A percentile compares a stretch with the other conserved stretches of the same genome.
Conservation (phyloP, 352 stramenopile species). For the Globisporangium paroecandrum region DNA sequence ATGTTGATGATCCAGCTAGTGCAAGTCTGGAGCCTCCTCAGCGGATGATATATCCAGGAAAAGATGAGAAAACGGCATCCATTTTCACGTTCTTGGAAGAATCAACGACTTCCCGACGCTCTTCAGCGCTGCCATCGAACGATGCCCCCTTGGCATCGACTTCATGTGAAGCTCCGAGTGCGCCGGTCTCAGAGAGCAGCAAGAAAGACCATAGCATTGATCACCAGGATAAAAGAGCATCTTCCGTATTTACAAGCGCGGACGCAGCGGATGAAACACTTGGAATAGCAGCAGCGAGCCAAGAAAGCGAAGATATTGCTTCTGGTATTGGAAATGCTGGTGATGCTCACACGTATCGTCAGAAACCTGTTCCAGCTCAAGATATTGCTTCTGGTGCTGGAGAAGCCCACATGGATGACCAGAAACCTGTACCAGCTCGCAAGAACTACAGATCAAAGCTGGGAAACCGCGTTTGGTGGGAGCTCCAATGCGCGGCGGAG, state of each 20-base stretch:
- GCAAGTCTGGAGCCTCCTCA: too few species aligned
- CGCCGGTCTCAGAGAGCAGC: not conserved
- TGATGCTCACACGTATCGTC: too few species aligned
- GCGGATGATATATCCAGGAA: too few species aligned
- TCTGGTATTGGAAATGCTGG: too few species aligned
- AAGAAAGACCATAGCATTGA: not conserved
- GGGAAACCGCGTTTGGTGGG: slow-evolving; percentile 59
- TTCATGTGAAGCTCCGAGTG: not conserved
- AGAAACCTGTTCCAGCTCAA: too few species aligned
- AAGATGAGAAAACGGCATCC: not conserved
- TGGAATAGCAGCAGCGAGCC: not conserved
- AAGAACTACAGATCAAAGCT: slow-evolving; percentile 46
- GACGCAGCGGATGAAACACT: not conserved
- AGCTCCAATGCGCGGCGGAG: slow-evolving; percentile 53
- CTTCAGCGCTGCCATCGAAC: not conserved
- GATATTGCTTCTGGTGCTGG: not conserved
- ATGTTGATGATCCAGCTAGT: not conserved
- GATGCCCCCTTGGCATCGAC: not conserved
- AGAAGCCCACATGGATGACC: not conserved
- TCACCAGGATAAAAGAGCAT: not conserved
- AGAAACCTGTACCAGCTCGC: slow-evolving; percentile 12
- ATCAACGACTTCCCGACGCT: not conserved
- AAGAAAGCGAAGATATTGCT: not conserved
- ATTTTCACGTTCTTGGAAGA: not conserved
- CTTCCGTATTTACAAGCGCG: too few species aligned